These are phyloP conservation scores for Cyclostephanos tholiformis DNA, from an alignment of 108 stramenopile species.

Conservation along the genomic window DNA sequence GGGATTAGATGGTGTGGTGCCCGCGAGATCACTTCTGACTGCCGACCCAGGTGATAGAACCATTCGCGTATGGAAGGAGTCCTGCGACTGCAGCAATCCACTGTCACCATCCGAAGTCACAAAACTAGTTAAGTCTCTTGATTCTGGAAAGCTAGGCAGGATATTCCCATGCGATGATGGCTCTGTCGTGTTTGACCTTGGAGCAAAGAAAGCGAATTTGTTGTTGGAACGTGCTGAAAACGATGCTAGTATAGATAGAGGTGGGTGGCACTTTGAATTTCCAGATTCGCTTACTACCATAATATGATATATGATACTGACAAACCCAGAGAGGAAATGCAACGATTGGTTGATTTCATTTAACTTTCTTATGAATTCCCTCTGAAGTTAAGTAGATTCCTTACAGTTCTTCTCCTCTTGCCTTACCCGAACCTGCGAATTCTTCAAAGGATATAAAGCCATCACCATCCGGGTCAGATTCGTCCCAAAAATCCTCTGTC, in stretches of 20 bases:
- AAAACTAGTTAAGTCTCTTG: slow-evolving; percentile 42
- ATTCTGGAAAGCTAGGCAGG: slow-evolving; percentile 65
- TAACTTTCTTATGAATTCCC: not conserved
- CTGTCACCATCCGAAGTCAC: slow-evolving; percentile 55
- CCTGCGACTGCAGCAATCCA: slow-evolving; percentile 13
- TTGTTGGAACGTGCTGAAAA: slow-evolving; percentile 32
- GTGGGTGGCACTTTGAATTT: slow-evolving; percentile 32
- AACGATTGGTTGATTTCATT: not conserved
- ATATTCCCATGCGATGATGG: slow-evolving; percentile 55
- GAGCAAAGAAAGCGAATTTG: slow-evolving; percentile 39
- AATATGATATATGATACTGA: not conserved
- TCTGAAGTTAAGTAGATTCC: not conserved
- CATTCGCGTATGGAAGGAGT: slow-evolving; percentile 38
- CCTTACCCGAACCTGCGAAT: slow-evolving; percentile 18
- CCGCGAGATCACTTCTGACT: slow-evolving; percentile 58
- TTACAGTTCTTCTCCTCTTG: slow-evolving; percentile 12
- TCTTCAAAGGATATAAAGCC: slow-evolving; percentile 28
- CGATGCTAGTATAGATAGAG: not conserved
- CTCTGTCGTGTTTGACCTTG: slow-evolving; percentile 62
- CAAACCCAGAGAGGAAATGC: no score
- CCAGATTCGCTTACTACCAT: slow-evolving; percentile 20
- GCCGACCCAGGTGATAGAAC: slow-evolving; percentile 54
- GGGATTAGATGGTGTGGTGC: slow-evolving; percentile 42
- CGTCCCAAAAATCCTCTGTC: slow-evolving; percentile 34
- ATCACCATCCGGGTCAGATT: slow-evolving; percentile 36